These are phyloP conservation scores for Rhododendron vialii DNA, from an alignment of 148 eudicot species.

Conservation along the genomic window DNA sequence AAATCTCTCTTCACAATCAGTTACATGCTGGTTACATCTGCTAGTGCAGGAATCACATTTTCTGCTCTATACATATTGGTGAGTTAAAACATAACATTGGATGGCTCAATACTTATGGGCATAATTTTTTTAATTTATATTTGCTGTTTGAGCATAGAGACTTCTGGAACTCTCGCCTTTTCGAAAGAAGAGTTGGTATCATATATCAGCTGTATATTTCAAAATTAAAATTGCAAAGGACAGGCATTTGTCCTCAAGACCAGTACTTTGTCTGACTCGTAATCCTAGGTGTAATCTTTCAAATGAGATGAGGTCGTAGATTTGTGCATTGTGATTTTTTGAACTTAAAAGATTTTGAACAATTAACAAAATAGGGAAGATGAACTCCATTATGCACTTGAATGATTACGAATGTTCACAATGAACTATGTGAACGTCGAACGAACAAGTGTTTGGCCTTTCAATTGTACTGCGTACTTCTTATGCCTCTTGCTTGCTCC, in stretches of 20 bases:
- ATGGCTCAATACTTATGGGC: background rate
- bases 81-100: conserved; percentile 19
- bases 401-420: background rate
- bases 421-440: background rate
- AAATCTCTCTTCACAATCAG: conserved; percentile 74
- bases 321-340: background rate
- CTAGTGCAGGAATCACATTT: conserved; percentile 64
- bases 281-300: background rate
- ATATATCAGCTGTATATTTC: background rate
- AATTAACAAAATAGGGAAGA: background rate
- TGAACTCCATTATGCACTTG: background rate
- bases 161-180: too few relatives aligned
- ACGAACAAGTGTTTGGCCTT: background rate
- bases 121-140: background rate
- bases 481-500: background rate
- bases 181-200: background rate
- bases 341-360: background rate
- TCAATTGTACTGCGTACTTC: background rate
- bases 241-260: background rate
- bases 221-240: background rate
- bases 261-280: background rate
- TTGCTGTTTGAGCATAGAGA: background rate
- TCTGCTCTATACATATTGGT: conserved; percentile 65
- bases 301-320: background rate
- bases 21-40: conserved; percentile 67